Percentiles rank a stretch among this genome's conserved stretches.
These are phyloP conservation scores for Chytridium lagenaria DNA, from an alignment of 371 early-diverging fungal genomes.

Conservation along the genomic window DNA sequence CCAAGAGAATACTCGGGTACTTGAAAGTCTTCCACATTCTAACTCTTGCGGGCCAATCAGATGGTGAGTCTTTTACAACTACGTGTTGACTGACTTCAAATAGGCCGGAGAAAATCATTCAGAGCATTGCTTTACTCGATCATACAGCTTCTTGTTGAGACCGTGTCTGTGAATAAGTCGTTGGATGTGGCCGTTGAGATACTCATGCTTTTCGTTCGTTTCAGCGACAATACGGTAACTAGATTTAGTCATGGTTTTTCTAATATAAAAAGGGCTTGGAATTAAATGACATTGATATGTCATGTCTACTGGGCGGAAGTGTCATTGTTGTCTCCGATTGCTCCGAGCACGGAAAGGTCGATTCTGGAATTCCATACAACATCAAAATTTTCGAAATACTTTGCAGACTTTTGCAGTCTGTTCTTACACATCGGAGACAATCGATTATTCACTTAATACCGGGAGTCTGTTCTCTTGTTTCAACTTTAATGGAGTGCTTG, in stretches of 20 bases:
- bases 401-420: constrained; percentile 35
- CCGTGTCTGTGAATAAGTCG: background rate
- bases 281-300: background rate
- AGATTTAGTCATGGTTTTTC: background rate
- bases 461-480: constrained; percentile 25
- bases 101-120: background rate
- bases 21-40: background rate
- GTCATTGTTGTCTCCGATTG: background rate
- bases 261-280: background rate
- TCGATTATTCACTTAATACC: constrained; percentile 37
- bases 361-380: background rate
- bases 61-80: too few relatives aligned
- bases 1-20: background rate
- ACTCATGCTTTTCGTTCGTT: background rate
- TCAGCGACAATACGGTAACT: background rate
- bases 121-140: background rate
- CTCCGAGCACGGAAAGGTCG: background rate
- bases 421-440: constrained; percentile 41
- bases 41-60: background rate
- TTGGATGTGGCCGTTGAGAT: background rate
- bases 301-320: background rate
- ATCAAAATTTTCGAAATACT: constrained; percentile 39
- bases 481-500: constrained; percentile 34
- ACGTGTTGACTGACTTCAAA: too few relatives aligned
- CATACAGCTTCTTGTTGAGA: background rate